Conservation (phyloP, 768 basidiomycete genomes). For the Pisolithus microcarpus region DNA sequence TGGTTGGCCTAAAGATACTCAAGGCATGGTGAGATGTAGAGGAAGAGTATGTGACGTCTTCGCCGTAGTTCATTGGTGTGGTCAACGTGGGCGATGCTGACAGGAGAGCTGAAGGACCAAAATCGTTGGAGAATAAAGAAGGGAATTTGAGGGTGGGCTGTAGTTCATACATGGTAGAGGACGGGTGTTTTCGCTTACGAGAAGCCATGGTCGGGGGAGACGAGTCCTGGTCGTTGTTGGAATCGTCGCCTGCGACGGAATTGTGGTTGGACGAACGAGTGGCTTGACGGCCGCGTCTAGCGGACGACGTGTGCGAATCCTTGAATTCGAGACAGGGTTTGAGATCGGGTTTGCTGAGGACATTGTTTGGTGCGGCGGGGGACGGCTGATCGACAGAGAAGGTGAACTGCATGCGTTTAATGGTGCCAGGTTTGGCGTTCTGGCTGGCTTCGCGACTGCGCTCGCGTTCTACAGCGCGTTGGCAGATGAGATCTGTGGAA, state of each 20-base stretch:
- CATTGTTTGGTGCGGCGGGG: slow-evolving; percentile 37
- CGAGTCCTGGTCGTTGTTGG: slow-evolving; percentile 5
- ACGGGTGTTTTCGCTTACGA: slow-evolving; percentile 21
- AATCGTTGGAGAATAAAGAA: slow-evolving; percentile 63
- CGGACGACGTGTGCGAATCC: slow-evolving; percentile 28
- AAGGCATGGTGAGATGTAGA: slow-evolving; percentile 39
- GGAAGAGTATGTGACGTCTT: slow-evolving; percentile 47
- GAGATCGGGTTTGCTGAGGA: slow-evolving; percentile 57
- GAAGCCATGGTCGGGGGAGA: slow-evolving; percentile 6
- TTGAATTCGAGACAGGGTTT: slow-evolving; percentile 62
- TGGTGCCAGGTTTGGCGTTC: slow-evolving; percentile 58
- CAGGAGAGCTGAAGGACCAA: slow-evolving; percentile 71
- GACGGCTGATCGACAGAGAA: slow-evolving; percentile 74
- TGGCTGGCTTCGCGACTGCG: slow-evolving; percentile 65
- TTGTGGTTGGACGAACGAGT: slow-evolving; percentile 22
- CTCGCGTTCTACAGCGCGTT: slow-evolving; percentile 77
- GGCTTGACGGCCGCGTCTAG: slow-evolving; percentile 33
- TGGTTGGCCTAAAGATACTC: slow-evolving; percentile 67
- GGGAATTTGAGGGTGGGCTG: slow-evolving; percentile 58
- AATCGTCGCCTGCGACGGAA: slow-evolving; percentile 26
- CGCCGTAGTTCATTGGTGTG: slow-evolving; percentile 69
- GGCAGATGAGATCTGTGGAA: slow-evolving; percentile 73
- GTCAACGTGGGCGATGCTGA: slow-evolving; percentile 61
- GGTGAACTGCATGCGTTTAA: slow-evolving; percentile 87
- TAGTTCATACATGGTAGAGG: slow-evolving; percentile 1